Evolutionary conservation across 179 eudicot genomes (phyloP).

Genomic region (Camellia oleifera): DNA sequence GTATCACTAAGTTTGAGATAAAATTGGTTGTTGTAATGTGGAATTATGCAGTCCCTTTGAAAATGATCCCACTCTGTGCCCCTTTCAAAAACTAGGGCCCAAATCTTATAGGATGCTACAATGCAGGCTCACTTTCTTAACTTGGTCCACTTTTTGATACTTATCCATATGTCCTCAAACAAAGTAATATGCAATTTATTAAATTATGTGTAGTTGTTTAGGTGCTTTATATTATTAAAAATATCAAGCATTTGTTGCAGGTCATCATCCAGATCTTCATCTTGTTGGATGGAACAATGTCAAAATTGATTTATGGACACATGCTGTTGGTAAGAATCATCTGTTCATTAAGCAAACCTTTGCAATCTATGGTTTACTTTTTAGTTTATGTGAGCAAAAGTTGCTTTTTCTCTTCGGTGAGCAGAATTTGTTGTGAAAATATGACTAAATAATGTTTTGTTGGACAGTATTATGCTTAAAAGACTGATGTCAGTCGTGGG

Average conservation of each 20-base stretch:
- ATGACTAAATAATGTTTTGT: not conserved
- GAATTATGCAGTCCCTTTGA: not conserved
- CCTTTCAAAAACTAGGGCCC: not conserved
- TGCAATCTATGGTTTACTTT: not conserved
- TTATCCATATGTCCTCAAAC: not conserved
- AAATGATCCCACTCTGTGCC: not conserved
- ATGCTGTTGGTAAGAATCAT: constrained; percentile 66
- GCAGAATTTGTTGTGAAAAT: not conserved
- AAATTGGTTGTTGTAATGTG: not conserved
- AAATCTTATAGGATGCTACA: not conserved
- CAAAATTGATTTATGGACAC: constrained; percentile 85
- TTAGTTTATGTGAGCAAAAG: not conserved
- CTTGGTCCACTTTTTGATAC: not conserved
- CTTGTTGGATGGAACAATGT: constrained; percentile 91
- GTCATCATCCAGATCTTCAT: constrained; percentile 98
- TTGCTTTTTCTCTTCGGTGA: not conserved
- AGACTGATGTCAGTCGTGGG: too few relatives aligned
- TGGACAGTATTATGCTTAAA: not conserved
- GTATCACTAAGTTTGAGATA: not conserved
- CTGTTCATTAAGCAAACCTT: not conserved
- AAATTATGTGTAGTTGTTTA: not conserved
- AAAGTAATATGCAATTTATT: not conserved
- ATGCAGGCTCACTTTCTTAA: not conserved
- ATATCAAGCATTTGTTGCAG: constrained; percentile 31
- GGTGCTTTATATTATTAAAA: not conserved